A percentile compares a stretch with the other conserved stretches of the same genome.
These are phyloP conservation scores for Lipomyces yarrowii DNA, from an alignment of 1,139 yeast species.

Conservation along the genomic window DNA sequence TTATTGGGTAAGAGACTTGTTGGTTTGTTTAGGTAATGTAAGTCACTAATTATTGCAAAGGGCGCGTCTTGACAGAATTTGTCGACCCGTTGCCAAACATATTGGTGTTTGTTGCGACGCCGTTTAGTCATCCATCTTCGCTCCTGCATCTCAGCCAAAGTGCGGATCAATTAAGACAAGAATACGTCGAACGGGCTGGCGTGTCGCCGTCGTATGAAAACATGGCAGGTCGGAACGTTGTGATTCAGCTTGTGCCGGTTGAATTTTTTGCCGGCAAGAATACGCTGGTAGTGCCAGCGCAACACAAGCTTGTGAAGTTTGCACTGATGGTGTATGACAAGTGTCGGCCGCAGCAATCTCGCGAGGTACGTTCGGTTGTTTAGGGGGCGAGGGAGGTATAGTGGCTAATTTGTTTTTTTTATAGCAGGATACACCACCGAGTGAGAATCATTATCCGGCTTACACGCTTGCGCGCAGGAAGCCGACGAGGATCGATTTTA, in stretches of 20 bases:
- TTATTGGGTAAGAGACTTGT: conserved; percentile 11
- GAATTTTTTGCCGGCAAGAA: conserved; percentile 53
- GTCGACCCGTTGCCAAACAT: conserved; percentile 18
- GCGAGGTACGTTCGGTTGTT: too few relatives aligned
- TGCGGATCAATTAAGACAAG: conserved; percentile 23
- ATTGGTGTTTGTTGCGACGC: conserved; percentile 30
- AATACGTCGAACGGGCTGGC: conserved; percentile 11
- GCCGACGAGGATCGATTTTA: conserved; percentile 54
- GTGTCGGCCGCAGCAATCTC: conserved; percentile 40
- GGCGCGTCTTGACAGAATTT: conserved; percentile 12
- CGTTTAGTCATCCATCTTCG: conserved; percentile 30
- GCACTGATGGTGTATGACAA: conserved; percentile 67
- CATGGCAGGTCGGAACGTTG: conserved; percentile 8
- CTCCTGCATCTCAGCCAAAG: conserved; percentile 30
- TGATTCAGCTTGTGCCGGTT: conserved; percentile 54
- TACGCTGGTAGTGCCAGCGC: conserved; percentile 54
- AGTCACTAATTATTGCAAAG: background rate
- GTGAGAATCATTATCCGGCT: conserved; percentile 32
- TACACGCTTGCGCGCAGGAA: conserved; percentile 43
- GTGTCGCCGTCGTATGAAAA: background rate
- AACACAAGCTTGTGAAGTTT: conserved; percentile 51
- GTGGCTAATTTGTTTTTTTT: background rate
- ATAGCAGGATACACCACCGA: background rate
- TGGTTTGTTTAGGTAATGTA: too few relatives aligned
- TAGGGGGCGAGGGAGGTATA: too few relatives aligned